phyloP scores from a whole-genome alignment of 2,329 filamentous ascomycete species.

The Aspergillus hortae region DNA sequence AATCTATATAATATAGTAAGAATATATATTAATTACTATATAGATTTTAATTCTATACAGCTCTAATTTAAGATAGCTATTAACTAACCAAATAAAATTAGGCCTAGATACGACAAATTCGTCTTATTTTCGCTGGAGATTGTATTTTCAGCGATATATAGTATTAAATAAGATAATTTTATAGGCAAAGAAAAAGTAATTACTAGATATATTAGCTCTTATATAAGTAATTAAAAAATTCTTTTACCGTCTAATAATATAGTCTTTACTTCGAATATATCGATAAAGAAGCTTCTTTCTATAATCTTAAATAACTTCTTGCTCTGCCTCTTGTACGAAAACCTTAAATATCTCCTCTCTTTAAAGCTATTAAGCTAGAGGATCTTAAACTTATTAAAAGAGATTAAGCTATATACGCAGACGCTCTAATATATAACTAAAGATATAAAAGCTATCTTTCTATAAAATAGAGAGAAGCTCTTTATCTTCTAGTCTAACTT shows the following conservation, averaged over 20 bases:
- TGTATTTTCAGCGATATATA: constrained; percentile 3
- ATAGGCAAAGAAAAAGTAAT: constrained; percentile 12
- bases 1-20: too few species aligned
- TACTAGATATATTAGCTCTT: constrained; percentile 1
- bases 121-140: constrained; percentile 5
- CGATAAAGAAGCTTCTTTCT: constrained; percentile 10
- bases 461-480: constrained; percentile 12
- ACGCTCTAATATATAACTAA: not conserved
- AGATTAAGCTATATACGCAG: not conserved
- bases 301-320: constrained; percentile 11
- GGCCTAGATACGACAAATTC: constrained; percentile 11
- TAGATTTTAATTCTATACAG: too few species aligned
- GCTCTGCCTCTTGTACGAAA: not conserved
- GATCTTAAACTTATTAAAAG: not conserved
- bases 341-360: not conserved
- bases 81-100: constrained; percentile 10
- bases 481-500: constrained; percentile 9
- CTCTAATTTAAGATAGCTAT: too few species aligned
- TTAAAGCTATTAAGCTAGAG: not conserved
- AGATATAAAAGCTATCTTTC: constrained; percentile 10
- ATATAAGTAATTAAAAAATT: not conserved
- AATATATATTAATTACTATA: too few species aligned
- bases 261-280: constrained; percentile 11
- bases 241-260: constrained; percentile 6
- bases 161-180: constrained; percentile 7